Conservation (phyloP, 345 rosid genomes). For the Adansonia digitata region DNA sequence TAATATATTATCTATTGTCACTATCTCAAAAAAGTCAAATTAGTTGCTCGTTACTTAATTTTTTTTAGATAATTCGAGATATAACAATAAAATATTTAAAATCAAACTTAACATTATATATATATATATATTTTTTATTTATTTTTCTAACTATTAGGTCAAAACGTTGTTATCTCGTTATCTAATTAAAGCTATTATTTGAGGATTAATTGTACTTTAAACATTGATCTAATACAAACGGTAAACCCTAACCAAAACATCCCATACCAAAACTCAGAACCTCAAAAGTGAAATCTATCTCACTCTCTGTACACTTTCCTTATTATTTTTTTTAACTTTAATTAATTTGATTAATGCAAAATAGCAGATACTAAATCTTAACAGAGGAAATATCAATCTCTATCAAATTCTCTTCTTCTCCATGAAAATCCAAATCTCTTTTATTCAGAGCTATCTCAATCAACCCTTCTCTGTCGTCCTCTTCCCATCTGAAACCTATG, state of each 20-base stretch:
- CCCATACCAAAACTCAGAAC: too few species aligned
- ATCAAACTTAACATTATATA: too few species aligned
- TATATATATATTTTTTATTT: too few species aligned
- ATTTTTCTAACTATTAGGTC: too few species aligned
- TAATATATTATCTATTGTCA: too few species aligned
- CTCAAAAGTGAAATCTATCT: too few species aligned
- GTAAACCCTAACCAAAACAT: slow-evolving; percentile 3
- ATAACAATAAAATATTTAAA: too few species aligned
- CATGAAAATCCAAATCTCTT: slow-evolving; percentile 36
- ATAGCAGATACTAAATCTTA: not conserved
- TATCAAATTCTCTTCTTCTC: slow-evolving; percentile 46
- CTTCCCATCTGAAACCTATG: slow-evolving; percentile 43
- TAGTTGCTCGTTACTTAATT: too few species aligned
- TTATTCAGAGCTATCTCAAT: slow-evolving; percentile 65
- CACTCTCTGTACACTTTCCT: too few species aligned
- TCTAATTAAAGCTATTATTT: not conserved
- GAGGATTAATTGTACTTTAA: slow-evolving; percentile 16
- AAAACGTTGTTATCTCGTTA: not conserved
- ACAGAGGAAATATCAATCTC: slow-evolving; percentile 52
- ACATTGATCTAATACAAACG: slow-evolving; percentile 10
- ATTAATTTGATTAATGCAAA: slow-evolving; percentile 10
- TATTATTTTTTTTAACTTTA: not conserved
- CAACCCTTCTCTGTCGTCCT: slow-evolving; percentile 52
- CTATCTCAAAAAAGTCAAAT: too few species aligned
- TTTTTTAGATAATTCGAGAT: too few species aligned